These are phyloP conservation scores for Candida berthetii DNA, from an alignment of 805 yeast genomes.

Conservation along the genomic window DNA sequence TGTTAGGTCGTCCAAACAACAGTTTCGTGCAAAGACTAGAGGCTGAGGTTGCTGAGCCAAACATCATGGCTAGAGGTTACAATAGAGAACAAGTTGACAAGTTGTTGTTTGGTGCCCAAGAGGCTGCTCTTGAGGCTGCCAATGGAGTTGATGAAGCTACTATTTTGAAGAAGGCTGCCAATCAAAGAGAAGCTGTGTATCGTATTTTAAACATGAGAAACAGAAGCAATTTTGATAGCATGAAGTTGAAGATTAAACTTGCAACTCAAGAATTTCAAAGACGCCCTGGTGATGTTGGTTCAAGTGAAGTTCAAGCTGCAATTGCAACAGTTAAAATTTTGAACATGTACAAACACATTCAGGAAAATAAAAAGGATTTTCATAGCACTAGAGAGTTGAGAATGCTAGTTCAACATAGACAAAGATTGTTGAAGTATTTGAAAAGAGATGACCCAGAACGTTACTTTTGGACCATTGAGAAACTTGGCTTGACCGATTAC, in stretches of 20 bases:
- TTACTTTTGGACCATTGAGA: conserved; percentile 81
- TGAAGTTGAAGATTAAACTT: conserved; percentile 49
- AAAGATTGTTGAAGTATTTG: conserved; percentile 72
- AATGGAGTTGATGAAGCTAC: conserved; percentile 15
- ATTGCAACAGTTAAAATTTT: conserved; percentile 76
- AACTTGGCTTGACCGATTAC: conserved; percentile 81
- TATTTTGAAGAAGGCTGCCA: conserved; percentile 36
- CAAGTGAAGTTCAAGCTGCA: conserved; percentile 96
- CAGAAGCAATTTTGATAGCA: conserved; percentile 51
- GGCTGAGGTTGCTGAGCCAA: conserved; percentile 61
- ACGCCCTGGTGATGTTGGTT: conserved; percentile 87
- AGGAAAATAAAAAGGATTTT: conserved; percentile 66
- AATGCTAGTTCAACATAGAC: conserved; percentile 86
- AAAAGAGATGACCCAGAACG: conserved; percentile 74
- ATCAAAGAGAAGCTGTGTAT: conserved; percentile 59
- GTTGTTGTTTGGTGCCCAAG: conserved; percentile 71
- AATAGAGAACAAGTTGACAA: conserved; percentile 64
- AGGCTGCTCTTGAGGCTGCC: conserved; percentile 38
- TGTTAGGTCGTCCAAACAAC: conserved; percentile 62
- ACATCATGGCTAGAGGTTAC: conserved; percentile 55
- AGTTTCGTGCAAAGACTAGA: conserved; percentile 65
- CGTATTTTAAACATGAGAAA: conserved; percentile 75
- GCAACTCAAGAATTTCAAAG: conserved; percentile 81
- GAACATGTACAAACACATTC: conserved; percentile 67
- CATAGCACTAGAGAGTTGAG: conserved; percentile 65